These are phyloP conservation scores for Ensete ventricosum DNA, from an alignment of 176 grass and related monocot genomes.

Conservation along the genomic window DNA sequence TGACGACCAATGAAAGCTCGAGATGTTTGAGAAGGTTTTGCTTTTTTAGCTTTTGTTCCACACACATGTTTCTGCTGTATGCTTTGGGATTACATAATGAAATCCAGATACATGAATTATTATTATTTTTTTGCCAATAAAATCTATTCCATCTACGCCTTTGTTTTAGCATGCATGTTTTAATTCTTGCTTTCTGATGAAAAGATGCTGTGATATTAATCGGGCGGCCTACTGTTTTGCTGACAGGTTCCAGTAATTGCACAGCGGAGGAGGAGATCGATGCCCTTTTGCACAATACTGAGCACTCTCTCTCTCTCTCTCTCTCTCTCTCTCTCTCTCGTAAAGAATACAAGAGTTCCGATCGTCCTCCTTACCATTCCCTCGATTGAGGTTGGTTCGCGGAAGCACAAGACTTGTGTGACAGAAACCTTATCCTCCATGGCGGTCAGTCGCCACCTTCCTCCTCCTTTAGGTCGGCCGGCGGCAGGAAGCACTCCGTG, in stretches of 20 bases:
- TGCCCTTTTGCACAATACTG: too few relatives aligned
- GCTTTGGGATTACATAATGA: neutral
- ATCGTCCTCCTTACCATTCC: too few relatives aligned
- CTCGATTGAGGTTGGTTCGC: too few relatives aligned
- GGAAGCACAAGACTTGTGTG: too few relatives aligned
- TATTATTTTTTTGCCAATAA: neutral
- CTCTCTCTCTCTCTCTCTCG: too few relatives aligned
- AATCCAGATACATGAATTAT: neutral
- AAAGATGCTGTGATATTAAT: too few relatives aligned
- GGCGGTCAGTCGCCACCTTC: constrained; percentile 20
- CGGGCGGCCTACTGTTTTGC: too few relatives aligned
- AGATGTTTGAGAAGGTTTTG: neutral
- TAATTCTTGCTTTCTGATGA: too few relatives aligned
- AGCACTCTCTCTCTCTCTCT: too few relatives aligned
- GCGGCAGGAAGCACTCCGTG: constrained; percentile 68
- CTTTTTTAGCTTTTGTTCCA: neutral
- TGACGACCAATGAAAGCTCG: neutral
- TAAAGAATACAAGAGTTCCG: too few relatives aligned
- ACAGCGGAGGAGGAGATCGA: too few relatives aligned
- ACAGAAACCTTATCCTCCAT: neutral
- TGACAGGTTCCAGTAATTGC: too few relatives aligned
- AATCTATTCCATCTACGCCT: neutral
- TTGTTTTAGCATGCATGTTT: neutral
- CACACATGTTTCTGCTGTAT: neutral
- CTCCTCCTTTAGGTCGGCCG: constrained; percentile 51